Evolutionary conservation across 208 protist genomes (phyloP), one percentile per base, ranked within the genome.

Genomic region (Acanthamoeba healyi): DNA sequence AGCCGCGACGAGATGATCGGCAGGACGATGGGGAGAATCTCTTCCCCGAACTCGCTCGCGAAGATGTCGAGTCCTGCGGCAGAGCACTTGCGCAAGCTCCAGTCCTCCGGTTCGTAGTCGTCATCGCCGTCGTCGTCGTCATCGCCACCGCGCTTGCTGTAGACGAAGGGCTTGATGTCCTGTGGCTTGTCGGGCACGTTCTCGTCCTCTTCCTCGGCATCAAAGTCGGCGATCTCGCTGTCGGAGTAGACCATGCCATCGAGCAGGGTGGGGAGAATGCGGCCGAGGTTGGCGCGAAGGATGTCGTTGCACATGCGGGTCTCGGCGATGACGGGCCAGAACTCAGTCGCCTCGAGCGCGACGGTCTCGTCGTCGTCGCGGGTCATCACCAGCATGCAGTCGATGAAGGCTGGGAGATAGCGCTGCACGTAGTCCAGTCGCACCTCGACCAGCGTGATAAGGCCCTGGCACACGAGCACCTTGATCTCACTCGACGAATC

Each of bases 211-310:
- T 95, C 94, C 54, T 94, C 86, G 26, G 38, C 81, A 17, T 94
- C 94, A 15, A 98, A 92, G 22, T 93, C n/a, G 42, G 92, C 94
- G 49, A 95, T 91, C 12, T 98, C 97, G 22, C 82, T 92, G 58
- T 97, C 94, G 24, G 94, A 88, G 86, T 98, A 98, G n/a, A 97
- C 95, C 97, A 98, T 98, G 51, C 95, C 40, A 56, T 97, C 94
- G n/a, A 98, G 93, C 72, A 98, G 65, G 14, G 97, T 88, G 51
- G 97, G 97, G n/a, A 98, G 79, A 24, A 98, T 90, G 10, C 94
- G 92, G 34, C 65, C 56, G 38, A 95, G 70, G 74, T 88, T 82
- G 40, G 67, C 90, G 49, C 32, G 58, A 0, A 95, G 49, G 49
- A 93, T n/a, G 40, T 79, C 44, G 72, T 17, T 72, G 94, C 72